A percentile compares a stretch with the other conserved stretches of the same genome.
phyloP scores from a whole-genome alignment of 2,329 filamentous ascomycete genomes.

The Tolypocladium capitatum region DNA sequence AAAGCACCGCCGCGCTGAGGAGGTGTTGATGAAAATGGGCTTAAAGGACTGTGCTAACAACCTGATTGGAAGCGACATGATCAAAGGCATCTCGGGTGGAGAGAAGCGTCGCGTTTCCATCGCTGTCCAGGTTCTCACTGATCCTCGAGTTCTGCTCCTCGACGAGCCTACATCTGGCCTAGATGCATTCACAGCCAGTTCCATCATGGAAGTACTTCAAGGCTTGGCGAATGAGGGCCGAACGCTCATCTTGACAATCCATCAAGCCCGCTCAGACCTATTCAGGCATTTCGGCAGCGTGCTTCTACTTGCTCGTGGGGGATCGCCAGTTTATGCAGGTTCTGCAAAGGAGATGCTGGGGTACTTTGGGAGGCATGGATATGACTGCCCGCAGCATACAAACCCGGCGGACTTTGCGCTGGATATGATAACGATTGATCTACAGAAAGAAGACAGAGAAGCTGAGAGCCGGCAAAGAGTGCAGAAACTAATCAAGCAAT shows the following conservation, averaged over 20 bases:
- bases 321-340: constrained; percentile 55
- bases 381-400: constrained; percentile 52
- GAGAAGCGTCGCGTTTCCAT: constrained; percentile 69
- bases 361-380: constrained; percentile 48
- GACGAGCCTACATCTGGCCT: constrained; percentile 68
- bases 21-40: constrained; percentile 61
- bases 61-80: constrained; percentile 54
- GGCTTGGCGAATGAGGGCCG: constrained; percentile 60
- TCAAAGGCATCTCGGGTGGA: constrained; percentile 69
- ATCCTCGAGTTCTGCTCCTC: constrained; percentile 58
- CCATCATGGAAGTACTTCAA: constrained; percentile 61
- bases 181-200: constrained; percentile 65
- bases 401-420: constrained; percentile 70
- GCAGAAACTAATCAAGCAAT: constrained; percentile 43
- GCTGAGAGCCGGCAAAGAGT: constrained; percentile 50
- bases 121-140: constrained; percentile 63
- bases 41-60: constrained; percentile 68
- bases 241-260: constrained; percentile 64
- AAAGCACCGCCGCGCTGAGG: constrained; percentile 55
- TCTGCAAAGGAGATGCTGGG: constrained; percentile 48
- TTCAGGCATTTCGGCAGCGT: constrained; percentile 61
- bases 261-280: constrained; percentile 61
- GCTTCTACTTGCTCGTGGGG: constrained; percentile 56
- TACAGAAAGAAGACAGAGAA: constrained; percentile 53
- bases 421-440: constrained; percentile 62